Conservation (phyloP, 495 filamentous ascomycete species). For the Aspergillus homomorphus region DNA sequence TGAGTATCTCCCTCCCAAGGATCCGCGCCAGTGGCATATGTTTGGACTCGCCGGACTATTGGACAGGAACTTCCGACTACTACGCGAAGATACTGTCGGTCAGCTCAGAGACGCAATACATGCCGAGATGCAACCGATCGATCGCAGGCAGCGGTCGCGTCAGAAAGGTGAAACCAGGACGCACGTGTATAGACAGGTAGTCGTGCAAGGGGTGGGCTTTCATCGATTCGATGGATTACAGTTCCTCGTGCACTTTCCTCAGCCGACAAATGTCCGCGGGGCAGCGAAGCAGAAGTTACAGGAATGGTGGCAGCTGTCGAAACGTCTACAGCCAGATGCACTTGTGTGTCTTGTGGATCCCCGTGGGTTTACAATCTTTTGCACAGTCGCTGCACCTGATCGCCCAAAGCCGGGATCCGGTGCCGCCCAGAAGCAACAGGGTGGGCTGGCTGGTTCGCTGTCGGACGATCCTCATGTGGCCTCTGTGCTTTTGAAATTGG, state of each 20-base stretch:
- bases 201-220: slow-evolving; percentile 36
- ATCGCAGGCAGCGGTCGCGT: neutral
- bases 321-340: slow-evolving; percentile 53
- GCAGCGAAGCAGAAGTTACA: slow-evolving; percentile 32
- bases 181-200: slow-evolving; percentile 39
- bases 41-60: slow-evolving; percentile 58
- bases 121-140: slow-evolving; percentile 8
- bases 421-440: neutral
- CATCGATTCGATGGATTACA: slow-evolving; percentile 51
- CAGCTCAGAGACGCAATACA: slow-evolving; percentile 35
- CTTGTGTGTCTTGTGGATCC: slow-evolving; percentile 56
- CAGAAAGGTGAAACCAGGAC: slow-evolving; percentile 21
- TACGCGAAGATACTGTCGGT: slow-evolving; percentile 40
- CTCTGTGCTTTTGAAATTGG: slow-evolving; percentile 16
- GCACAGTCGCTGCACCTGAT: slow-evolving; percentile 43
- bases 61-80: slow-evolving; percentile 61
- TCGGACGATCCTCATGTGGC: slow-evolving; percentile 15
- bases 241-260: slow-evolving; percentile 53
- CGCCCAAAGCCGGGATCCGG: slow-evolving; percentile 8
- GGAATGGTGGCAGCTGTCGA: slow-evolving; percentile 61
- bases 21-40: slow-evolving; percentile 53
- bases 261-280: slow-evolving; percentile 42
- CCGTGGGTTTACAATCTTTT: slow-evolving; percentile 50
- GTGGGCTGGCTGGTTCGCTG: slow-evolving; percentile 11
- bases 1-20: slow-evolving; percentile 60